Evolutionary conservation across 768 basidiomycete species (phyloP).

Genomic region (Serendipita sp.): DNA sequence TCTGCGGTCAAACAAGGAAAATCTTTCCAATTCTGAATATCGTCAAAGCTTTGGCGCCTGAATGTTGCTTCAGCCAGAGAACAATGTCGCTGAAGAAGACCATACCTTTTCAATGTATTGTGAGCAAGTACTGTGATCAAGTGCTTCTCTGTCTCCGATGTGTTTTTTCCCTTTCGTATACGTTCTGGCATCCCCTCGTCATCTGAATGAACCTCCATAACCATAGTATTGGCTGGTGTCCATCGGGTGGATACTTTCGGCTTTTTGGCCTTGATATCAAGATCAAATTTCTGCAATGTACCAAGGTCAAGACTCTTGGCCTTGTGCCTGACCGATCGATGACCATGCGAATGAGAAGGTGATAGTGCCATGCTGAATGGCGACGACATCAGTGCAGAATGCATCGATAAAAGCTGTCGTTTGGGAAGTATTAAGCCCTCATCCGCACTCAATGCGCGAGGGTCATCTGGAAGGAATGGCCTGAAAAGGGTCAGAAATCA

Average conservation of each 20-base stretch:
- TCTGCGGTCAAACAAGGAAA: background rate
- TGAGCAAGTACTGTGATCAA: background rate
- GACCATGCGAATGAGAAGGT: background rate
- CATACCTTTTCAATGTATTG: background rate
- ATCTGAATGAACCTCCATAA: background rate
- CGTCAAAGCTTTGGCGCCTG: conserved; percentile 1
- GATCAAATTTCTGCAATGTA: background rate
- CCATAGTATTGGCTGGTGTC: background rate
- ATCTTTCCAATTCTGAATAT: background rate
- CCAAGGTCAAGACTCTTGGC: background rate
- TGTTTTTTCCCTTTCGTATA: background rate
- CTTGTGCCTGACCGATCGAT: background rate
- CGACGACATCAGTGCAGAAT: background rate
- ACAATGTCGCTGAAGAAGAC: background rate
- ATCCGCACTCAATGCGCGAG: background rate
- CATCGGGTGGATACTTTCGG: background rate
- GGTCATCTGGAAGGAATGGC: background rate
- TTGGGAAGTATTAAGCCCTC: background rate
- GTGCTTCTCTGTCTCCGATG: background rate
- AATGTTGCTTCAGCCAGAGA: background rate
- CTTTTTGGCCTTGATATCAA: background rate
- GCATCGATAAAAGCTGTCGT: background rate
- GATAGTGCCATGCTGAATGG: background rate
- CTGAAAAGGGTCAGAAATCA: background rate
- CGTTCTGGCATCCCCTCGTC: background rate